Conservation (phyloP, 192 early-diverging fungal genomes). For the Backusella morwellensis region DNA sequence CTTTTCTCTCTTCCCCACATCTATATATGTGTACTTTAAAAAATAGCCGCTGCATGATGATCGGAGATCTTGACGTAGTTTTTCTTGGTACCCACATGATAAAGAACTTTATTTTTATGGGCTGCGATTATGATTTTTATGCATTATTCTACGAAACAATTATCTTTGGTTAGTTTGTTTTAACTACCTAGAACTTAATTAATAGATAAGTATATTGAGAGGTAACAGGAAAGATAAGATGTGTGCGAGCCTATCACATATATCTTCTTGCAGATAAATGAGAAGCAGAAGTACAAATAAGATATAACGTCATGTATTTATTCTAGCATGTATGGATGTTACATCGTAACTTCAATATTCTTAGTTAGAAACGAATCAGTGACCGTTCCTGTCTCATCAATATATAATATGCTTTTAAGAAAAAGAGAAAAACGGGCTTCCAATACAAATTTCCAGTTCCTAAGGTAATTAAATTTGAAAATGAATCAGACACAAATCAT, state of each 20-base stretch:
- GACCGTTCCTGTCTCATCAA: too few species aligned
- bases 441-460: too few species aligned
- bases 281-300: neutral
- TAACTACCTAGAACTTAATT: neutral
- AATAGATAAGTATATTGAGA: neutral
- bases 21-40: neutral
- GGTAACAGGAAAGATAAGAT: neutral
- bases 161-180: neutral
- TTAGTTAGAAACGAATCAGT: too few species aligned
- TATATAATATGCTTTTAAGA: too few species aligned
- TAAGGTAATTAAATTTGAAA: too few species aligned
- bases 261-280: neutral
- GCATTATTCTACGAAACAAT: neutral
- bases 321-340: neutral
- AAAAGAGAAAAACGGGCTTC: too few species aligned
- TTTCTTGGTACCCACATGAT: neutral
- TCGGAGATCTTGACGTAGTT: neutral
- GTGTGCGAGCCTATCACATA: neutral
- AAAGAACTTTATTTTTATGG: neutral
- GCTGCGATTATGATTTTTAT: neutral
- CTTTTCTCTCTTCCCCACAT: neutral
- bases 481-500: too few species aligned
- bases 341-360: neutral
- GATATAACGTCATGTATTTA: neutral
- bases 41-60: neutral